Evolutionary conservation across 805 yeast genomes (phyloP).

Genomic region (Metschnikowia colocasiae): DNA sequence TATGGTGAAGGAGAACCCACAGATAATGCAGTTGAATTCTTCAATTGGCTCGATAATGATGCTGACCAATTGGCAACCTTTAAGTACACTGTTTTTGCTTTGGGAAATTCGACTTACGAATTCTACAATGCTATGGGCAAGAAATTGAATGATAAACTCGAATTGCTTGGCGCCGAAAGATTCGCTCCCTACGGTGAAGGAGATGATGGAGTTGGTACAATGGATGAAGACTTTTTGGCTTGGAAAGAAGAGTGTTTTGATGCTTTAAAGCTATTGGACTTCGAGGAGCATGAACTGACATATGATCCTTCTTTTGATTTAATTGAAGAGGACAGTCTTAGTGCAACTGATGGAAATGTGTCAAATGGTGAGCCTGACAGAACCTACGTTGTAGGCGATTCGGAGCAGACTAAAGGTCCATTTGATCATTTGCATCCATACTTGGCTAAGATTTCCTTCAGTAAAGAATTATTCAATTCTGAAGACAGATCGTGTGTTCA

Average conservation of each 20-base stretch:
- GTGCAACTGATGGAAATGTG: constrained; percentile 30
- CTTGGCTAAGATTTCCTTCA: constrained; percentile 57
- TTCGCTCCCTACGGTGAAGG: constrained; percentile 85
- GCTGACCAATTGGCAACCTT: constrained; percentile 53
- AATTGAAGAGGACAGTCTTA: constrained; percentile 31
- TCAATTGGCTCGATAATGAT: constrained; percentile 58
- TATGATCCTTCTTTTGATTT: constrained; percentile 68
- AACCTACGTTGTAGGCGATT: constrained; percentile 29
- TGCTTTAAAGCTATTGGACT: constrained; percentile 56
- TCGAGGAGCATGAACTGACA: constrained; percentile 74
- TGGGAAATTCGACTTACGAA: constrained; percentile 94
- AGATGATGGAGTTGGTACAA: constrained; percentile 91
- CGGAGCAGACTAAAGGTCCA: constrained; percentile 58
- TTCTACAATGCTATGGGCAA: constrained; percentile 81
- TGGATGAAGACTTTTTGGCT: constrained; percentile 90
- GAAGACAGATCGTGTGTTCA: constrained; percentile 78
- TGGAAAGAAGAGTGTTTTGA: constrained; percentile 86
- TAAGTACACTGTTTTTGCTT: constrained; percentile 76
- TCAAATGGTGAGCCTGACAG: constrained; percentile 79
- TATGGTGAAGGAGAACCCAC: constrained; percentile 99
- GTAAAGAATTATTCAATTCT: constrained; percentile 70
- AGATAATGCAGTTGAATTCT: constrained; percentile 83
- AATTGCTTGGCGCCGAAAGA: constrained; percentile 64
- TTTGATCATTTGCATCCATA: constrained; percentile 80
- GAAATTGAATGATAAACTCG: constrained; percentile 49